Base-by-base conservation (phyloP, 129 eudicot species). In the Dittrichia graveolens region DNA sequence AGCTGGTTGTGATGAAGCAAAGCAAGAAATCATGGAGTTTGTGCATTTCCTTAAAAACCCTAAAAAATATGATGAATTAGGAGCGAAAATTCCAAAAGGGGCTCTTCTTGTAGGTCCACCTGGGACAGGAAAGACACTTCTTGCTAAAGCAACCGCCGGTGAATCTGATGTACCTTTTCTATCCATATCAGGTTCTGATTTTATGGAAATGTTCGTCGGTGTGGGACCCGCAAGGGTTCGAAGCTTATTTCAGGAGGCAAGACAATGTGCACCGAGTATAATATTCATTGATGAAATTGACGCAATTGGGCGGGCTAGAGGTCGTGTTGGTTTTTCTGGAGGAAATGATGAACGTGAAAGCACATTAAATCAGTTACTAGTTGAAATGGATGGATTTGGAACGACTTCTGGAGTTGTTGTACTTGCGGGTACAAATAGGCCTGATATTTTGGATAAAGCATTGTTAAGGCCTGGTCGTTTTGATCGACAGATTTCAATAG, bases 101-200 rank as follows among this genome's bases (percentile, higher is more conserved):
- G 95, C 95, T 69, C 91, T 91, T 42, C 86, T 91, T 45, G 95
- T 91, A 1, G 97, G 97, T 19, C 97, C 97, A 14, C 97, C 97
- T 1, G 97, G 97, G 35, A 88, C 97, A 2, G 97, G 97, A 5
- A 91, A 91, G 73, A 91, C 97, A 41, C 88, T 91, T 18, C 88
- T 91, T 16, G 97, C 97, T 1, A 88, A 86, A 76, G 97, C 97
- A 35, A 91, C 91, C 43, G 97, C 97, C 3, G 97, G 97, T 34
- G 97, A 91, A 82, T 89, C 97, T 16, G 83, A 72, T 10, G 92
- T 91, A 2, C 97, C 97, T 3, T 91, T 91, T 65, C 75, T 91
- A 4, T 85, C 95, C 4, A 86, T 86, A 61, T 80, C 93, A 3
- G 95, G 95, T n/a, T 84, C 91, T 15, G 97, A 91, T 57, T 91